These are phyloP conservation scores for Pseudopyricularia cyperi DNA, from an alignment of 2,329 filamentous ascomycete genomes.

Conservation along the genomic window DNA sequence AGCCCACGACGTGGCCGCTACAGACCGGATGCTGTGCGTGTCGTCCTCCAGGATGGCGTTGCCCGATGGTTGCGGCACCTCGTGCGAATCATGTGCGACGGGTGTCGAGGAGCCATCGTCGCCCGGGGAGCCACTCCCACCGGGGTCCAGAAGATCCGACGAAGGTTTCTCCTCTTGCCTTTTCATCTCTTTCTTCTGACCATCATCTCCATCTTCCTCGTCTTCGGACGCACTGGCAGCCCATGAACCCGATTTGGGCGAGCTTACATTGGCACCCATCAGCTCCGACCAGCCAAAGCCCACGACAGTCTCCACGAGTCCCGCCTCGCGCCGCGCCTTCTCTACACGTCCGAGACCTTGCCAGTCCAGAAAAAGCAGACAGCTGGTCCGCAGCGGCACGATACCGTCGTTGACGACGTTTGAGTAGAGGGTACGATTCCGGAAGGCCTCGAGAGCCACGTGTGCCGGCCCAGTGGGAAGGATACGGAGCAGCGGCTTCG, in stretches of 20 bases:
- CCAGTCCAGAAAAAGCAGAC: conserved; percentile 94
- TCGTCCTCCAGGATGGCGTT: conserved; percentile 58
- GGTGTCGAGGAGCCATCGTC: conserved; percentile 8
- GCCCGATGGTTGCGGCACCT: conserved; percentile 59
- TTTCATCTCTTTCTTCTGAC: background rate
- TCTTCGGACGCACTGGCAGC: conserved; percentile 14
- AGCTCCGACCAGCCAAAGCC: conserved; percentile 93
- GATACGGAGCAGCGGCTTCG: conserved; percentile 80
- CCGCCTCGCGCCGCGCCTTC: conserved; percentile 84
- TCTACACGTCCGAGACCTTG: conserved; percentile 85
- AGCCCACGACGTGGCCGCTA: conserved; percentile 11
- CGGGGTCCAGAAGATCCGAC: background rate
- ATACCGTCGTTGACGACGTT: conserved; percentile 98
- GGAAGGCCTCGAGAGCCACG: conserved; percentile 72
- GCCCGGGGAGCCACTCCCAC: background rate
- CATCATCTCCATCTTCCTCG: conserved; percentile 5
- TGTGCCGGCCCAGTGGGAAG: conserved; percentile 86
- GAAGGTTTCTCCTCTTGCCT: background rate
- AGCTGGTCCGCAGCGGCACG: conserved; percentile 87
- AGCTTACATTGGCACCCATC: conserved; percentile 52
- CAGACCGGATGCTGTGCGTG: conserved; percentile 38
- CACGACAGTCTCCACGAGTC: conserved; percentile 81
- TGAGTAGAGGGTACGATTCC: conserved; percentile 85
- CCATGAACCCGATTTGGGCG: conserved; percentile 30
- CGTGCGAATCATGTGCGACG: conserved; percentile 14